A percentile compares a stretch with the other conserved stretches of the same genome.
Conservation (phyloP, 441 rosid genomes). For the Populus tomentosa region DNA sequence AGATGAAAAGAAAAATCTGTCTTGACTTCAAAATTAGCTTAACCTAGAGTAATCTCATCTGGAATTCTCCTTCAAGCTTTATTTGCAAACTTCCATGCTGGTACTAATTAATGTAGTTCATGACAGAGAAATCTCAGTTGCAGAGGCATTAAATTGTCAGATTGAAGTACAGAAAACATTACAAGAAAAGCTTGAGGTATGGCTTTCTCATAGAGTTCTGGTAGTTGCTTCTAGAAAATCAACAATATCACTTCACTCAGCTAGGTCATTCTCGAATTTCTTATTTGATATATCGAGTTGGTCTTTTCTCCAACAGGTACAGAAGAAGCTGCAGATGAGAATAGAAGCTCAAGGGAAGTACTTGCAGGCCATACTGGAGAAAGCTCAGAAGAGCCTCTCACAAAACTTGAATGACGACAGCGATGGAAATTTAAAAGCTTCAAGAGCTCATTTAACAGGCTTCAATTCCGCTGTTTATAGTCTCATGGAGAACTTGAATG, state of each 20-base stretch:
- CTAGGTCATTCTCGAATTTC: neutral
- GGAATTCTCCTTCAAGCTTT: neutral
- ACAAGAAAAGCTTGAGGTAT: constrained; percentile 82
- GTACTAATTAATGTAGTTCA: neutral
- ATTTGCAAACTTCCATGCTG: neutral
- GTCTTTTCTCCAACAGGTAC: constrained; percentile 42
- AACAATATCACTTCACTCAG: neutral
- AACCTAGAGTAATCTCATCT: neutral
- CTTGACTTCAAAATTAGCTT: neutral
- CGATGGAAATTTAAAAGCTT: constrained; percentile 22
- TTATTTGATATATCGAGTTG: neutral
- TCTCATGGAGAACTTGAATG: constrained; percentile 24
- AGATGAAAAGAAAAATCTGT: neutral
- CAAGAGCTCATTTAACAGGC: constrained; percentile 33
- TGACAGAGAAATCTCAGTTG: constrained; percentile 47
- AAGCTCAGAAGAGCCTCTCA: constrained; percentile 64
- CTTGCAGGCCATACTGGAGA: constrained; percentile 67
- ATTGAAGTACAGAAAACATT: constrained; percentile 53
- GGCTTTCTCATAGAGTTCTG: neutral
- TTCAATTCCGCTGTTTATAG: constrained; percentile 45
- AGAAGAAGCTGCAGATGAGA: constrained; percentile 59
- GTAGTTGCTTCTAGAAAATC: neutral
- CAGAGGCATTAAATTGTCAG: constrained; percentile 51
- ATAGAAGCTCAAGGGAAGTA: constrained; percentile 84
- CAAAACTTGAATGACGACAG: constrained; percentile 16